phyloP scores from a whole-genome alignment of 2,329 filamentous ascomycete species.

The Aspergillus vadensis region DNA sequence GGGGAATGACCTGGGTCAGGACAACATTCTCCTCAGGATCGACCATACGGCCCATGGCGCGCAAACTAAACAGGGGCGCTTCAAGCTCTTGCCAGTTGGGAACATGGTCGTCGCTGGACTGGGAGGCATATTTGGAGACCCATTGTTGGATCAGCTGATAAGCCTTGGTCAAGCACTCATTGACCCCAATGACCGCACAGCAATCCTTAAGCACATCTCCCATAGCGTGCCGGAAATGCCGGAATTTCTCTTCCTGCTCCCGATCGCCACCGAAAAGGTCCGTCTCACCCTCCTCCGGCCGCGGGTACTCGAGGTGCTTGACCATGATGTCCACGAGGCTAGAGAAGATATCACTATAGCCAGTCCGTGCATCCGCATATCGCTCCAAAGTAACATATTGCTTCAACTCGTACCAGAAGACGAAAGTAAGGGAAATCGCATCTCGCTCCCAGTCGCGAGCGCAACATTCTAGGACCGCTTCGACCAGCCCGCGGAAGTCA shows the following conservation, averaged over 20 bases:
- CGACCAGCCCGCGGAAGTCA: constrained; percentile 82
- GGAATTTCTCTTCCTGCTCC: constrained; percentile 94
- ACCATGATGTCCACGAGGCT: constrained; percentile 92
- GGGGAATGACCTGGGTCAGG: constrained; percentile 85
- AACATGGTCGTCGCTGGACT: constrained; percentile 72
- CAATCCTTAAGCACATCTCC: constrained; percentile 96
- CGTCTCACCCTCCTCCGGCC: constrained; percentile 70
- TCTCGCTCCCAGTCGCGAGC: constrained; percentile 85
- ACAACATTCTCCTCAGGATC: constrained; percentile 84
- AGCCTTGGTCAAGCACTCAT: constrained; percentile 86
- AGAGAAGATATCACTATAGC: constrained; percentile 79
- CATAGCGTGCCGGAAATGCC: constrained; percentile 95
- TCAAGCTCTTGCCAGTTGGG: constrained; percentile 97
- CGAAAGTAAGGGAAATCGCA: constrained; percentile 89
- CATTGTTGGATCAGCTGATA: constrained; percentile 83
- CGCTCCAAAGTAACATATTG: constrained; percentile 90
- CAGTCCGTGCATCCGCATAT: constrained; percentile 78
- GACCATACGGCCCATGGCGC: constrained; percentile 96
- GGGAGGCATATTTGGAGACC: constrained; percentile 78
- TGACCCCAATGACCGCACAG: constrained; percentile 92
- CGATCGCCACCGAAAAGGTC: constrained; percentile 95
- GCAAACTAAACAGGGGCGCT: constrained; percentile 90
- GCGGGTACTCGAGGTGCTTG: constrained; percentile 83
- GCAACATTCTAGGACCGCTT: constrained; percentile 89
- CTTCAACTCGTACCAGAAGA: constrained; percentile 98